Evolutionary conservation across 148 eudicot genomes (phyloP).

Genomic region (Heliosperma pusillum): DNA sequence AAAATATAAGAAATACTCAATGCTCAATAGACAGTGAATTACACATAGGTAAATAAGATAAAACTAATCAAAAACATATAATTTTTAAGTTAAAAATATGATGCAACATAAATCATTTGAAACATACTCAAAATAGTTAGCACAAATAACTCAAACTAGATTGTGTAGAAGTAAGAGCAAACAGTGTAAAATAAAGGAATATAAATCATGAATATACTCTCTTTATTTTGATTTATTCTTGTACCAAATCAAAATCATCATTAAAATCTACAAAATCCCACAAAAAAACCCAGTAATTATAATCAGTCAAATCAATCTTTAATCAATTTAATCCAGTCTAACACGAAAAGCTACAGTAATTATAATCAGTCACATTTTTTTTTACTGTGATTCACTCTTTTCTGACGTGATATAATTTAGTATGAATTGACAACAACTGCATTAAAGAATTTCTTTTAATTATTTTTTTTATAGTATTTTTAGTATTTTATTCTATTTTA

Average conservation of each 20-base stretch:
- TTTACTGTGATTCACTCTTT: conserved; percentile 19
- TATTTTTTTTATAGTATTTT: too few species aligned
- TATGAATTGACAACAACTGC: conserved; percentile 15
- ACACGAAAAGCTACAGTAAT: conserved; percentile 43
- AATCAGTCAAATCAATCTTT: conserved; percentile 37
- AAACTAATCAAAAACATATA: not conserved
- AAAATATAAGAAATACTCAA: not conserved
- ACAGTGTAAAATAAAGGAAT: conserved; percentile 8
- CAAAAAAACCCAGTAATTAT: conserved; percentile 8
- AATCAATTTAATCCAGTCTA: conserved; percentile 21
- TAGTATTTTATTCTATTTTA: too few species aligned
- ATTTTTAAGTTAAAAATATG: not conserved
- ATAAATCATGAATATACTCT: not conserved
- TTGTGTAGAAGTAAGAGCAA: conserved; percentile 11
- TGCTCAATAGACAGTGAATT: not conserved
- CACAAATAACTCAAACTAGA: not conserved
- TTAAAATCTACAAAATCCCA: not conserved
- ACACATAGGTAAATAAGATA: not conserved
- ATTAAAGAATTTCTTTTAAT: too few species aligned
- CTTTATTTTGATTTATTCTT: conserved; percentile 4
- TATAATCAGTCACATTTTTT: conserved; percentile 9
- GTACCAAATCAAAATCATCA: conserved; percentile 9
- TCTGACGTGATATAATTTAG: conserved; percentile 33
- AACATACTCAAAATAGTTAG: not conserved
- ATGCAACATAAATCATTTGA: not conserved